Evolutionary conservation across 768 basidiomycete genomes (phyloP), one percentile per base, ranked within the genome.

Genomic region (Psilocybe subaeruginosa): DNA sequence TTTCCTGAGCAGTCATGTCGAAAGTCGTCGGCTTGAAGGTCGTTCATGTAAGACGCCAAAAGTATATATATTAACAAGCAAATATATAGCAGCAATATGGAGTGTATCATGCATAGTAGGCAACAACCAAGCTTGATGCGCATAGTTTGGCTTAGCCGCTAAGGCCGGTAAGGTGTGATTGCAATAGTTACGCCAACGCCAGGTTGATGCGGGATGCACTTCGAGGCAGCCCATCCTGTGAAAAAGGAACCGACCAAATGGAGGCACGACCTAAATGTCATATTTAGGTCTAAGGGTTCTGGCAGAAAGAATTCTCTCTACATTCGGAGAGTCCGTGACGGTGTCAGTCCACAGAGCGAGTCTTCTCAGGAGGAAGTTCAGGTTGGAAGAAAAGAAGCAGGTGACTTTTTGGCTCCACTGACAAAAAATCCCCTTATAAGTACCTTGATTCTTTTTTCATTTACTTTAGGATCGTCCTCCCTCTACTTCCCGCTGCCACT

Each of bases 321-420:
- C 53, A 46, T 55, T 46, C 46, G 47, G 16, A 16, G 30, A 58
- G 30, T 23, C 33, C 33, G 33, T 35, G 33, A 35, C 33, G 33
- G 33, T 35, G 33, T 16, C 45, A 54, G 29, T 54, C 3, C 11
- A 35, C 52, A 27, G 33, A 54, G 43, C 33, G 29, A 53, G 51
- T 58, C 59, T 66, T 58, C 62, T 59, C 60, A 64, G 64, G 54
- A 19, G 49, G 53, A 56, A 56, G 58, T 50, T 23, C 33, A 23
- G 41, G 7, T 16, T 16, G 19, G 49, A 31, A 52, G 33, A 27
- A 50, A 59, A 55, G 66, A 67, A 67, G 60, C 66, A 65, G 62
- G 64, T 68, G 66, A 68, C 64, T 64, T 63, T 49, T 52, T 53
- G 53, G 54, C 63, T 59, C 47, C 51, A 54, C 54, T 43, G 45